Percentiles rank a stretch among this genome's conserved stretches.
These are phyloP conservation scores for Ogataea angusta DNA, from an alignment of 805 yeast species.

Conservation along the genomic window DNA sequence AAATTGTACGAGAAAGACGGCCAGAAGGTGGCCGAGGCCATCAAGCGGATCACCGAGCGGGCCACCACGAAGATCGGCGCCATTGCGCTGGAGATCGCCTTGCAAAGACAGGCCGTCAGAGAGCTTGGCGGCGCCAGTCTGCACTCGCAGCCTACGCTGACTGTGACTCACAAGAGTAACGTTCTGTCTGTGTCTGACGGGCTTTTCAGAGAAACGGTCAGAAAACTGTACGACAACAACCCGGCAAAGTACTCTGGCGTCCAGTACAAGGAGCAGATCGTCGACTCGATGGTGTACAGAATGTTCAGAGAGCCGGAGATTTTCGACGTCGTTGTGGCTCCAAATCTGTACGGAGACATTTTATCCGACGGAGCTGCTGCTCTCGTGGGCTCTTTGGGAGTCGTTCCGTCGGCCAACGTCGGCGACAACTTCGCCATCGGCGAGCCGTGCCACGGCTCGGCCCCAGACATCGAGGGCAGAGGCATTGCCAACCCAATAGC, in stretches of 20 bases:
- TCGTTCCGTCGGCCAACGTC: conserved; percentile 96
- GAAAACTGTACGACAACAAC: conserved; percentile 55
- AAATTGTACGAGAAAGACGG: conserved; percentile 74
- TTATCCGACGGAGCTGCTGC: conserved; percentile 98
- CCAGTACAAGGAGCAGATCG: conserved; percentile 89
- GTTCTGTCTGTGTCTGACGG: conserved; percentile 93
- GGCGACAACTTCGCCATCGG: conserved; percentile 96
- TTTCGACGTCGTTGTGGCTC: conserved; percentile 98
- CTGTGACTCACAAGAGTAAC: conserved; percentile 96
- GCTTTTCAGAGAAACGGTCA: conserved; percentile 86
- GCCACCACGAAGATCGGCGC: conserved; percentile 86
- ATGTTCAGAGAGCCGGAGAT: conserved; percentile 98
- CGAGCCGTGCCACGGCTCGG: conserved; percentile 99
- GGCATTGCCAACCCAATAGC: conserved; percentile 96
- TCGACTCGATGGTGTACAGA: conserved; percentile 98
- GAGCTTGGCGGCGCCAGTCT: conserved; percentile 55
- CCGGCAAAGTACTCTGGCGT: conserved; percentile 56
- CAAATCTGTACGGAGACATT: conserved; percentile 96
- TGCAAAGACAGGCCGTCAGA: conserved; percentile 82
- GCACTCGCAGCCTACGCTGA: conserved; percentile 59
- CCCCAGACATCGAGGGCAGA: conserved; percentile 96
- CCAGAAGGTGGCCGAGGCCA: conserved; percentile 91
- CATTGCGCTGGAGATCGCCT: conserved; percentile 89
- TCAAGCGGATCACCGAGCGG: conserved; percentile 87
- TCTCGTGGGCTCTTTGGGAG: conserved; percentile 94